phyloP scores from a whole-genome alignment of 257 asterid genomes.

The Jasminum sambac region DNA sequence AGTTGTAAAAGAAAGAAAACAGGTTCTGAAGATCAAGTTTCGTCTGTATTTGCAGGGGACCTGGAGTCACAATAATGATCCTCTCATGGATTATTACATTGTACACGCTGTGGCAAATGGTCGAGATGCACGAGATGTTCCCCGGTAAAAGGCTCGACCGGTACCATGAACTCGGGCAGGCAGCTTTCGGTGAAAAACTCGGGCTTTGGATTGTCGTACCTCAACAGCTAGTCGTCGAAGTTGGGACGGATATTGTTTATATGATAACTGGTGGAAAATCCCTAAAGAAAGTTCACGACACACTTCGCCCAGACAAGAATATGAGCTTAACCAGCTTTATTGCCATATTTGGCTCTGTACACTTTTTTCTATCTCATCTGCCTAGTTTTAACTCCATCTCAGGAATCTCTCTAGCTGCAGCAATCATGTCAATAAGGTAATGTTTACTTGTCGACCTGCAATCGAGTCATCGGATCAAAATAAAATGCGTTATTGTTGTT shows the following conservation, averaged over 20 bases:
- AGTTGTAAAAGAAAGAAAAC: no score
- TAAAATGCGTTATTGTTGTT: no score
- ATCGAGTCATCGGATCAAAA: no score
- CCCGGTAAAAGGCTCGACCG: slow-evolving; percentile 55
- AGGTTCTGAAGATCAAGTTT: not conserved
- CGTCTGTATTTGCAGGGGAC: slow-evolving; percentile 42
- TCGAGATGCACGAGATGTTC: slow-evolving; percentile 58
- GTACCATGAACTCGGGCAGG: slow-evolving; percentile 59
- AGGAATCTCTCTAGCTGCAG: slow-evolving; percentile 48
- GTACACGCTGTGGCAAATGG: slow-evolving; percentile 68
- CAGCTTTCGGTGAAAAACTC: slow-evolving; percentile 51
- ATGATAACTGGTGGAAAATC: slow-evolving; percentile 65
- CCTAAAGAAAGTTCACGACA: slow-evolving; percentile 37
- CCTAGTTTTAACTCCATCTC: slow-evolving; percentile 49
- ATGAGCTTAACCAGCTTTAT: slow-evolving; percentile 39
- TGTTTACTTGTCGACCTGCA: no score
- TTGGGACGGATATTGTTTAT: slow-evolving; percentile 53
- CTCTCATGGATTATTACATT: slow-evolving; percentile 61
- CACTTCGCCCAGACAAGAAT: slow-evolving; percentile 18
- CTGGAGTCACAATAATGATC: slow-evolving; percentile 41
- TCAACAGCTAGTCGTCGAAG: slow-evolving; percentile 48
- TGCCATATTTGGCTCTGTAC: slow-evolving; percentile 45
- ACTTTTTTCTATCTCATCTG: slow-evolving; percentile 48
- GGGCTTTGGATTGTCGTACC: slow-evolving; percentile 62
- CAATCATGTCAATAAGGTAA: slow-evolving; percentile 54